Conservation (phyloP, 148 eudicot species). For the Talinum fruticosum region DNA sequence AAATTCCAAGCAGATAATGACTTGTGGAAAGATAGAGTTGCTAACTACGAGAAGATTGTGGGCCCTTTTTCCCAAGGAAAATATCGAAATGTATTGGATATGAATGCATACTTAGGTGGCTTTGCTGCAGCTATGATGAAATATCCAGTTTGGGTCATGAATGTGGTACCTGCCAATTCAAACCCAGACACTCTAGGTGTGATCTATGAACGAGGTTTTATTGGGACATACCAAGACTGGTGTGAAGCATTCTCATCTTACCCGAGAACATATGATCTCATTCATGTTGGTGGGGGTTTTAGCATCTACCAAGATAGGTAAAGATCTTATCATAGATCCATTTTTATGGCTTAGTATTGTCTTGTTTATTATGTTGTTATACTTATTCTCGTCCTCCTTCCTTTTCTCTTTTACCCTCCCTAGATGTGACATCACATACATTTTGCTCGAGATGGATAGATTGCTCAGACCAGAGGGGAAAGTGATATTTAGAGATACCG, state of each 20-base stretch:
- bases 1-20: conserved; percentile 61
- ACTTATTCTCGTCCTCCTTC: neutral
- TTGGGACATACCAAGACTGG: conserved; percentile 89
- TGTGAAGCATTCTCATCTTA: conserved; percentile 91
- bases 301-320: conserved; percentile 80
- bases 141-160: conserved; percentile 97
- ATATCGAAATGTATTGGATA: conserved; percentile 80
- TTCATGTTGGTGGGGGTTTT: conserved; percentile 75
- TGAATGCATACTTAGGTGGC: conserved; percentile 89
- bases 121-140: conserved; percentile 76
- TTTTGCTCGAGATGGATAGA: conserved; percentile 83
- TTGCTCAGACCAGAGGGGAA: conserved; percentile 82
- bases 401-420: too few relatives aligned
- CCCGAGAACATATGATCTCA: conserved; percentile 90
- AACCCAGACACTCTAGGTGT: conserved; percentile 67
- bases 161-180: conserved; percentile 66
- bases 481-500: conserved; percentile 65
- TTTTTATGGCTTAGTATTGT: neutral
- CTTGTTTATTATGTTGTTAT: neutral
- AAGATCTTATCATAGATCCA: neutral
- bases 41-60: conserved; percentile 50
- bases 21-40: conserved; percentile 61
- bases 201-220: conserved; percentile 78
- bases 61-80: conserved; percentile 47
- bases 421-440: conserved; percentile 70